Conservation (phyloP, 2,329 filamentous ascomycete species). For the Exserohilum turcica region DNA sequence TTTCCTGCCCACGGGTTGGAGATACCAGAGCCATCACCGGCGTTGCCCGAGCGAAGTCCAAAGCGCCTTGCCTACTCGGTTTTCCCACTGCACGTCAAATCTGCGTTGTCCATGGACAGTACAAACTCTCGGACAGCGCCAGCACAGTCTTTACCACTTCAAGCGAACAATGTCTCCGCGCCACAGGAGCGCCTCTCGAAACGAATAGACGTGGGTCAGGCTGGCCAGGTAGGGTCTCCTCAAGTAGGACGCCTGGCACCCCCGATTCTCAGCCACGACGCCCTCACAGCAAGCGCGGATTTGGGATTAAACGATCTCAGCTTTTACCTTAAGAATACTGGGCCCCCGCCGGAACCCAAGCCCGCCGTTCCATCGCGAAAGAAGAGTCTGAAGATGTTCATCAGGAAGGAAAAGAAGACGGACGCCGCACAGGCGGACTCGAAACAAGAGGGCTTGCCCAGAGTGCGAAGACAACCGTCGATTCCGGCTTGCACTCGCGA, state of each 20-base stretch:
- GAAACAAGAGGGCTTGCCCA: slow-evolving; percentile 28
- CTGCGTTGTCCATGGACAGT: slow-evolving; percentile 21
- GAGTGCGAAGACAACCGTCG: slow-evolving; percentile 17
- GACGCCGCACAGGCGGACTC: slow-evolving; percentile 29
- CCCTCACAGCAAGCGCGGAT: slow-evolving; percentile 34
- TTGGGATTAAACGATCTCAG: slow-evolving; percentile 38
- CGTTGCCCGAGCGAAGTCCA: slow-evolving; percentile 32
- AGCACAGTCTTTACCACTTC: slow-evolving; percentile 31
- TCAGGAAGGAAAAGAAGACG: slow-evolving; percentile 30
- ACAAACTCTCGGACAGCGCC: slow-evolving; percentile 32
- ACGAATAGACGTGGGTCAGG: slow-evolving; percentile 15
- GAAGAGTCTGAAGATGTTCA: slow-evolving; percentile 33
- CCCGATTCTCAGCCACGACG: slow-evolving; percentile 40
- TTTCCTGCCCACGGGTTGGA: slow-evolving; percentile 26
- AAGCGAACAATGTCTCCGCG: slow-evolving; percentile 18
- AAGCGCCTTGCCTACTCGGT: slow-evolving; percentile 28
- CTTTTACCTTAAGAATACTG: slow-evolving; percentile 39
- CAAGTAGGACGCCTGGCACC: slow-evolving; percentile 36
- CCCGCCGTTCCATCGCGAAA: slow-evolving; percentile 13
- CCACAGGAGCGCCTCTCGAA: slow-evolving; percentile 15
- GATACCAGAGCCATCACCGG: slow-evolving; percentile 22
- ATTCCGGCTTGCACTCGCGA: slow-evolving; percentile 36
- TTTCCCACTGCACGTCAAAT: slow-evolving; percentile 20
- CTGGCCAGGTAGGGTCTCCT: slow-evolving; percentile 25
- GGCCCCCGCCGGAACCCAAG: slow-evolving; percentile 26